Base-by-base conservation (phyloP, 169 alveolate species). In the Plasmodium gaboni region DNA sequence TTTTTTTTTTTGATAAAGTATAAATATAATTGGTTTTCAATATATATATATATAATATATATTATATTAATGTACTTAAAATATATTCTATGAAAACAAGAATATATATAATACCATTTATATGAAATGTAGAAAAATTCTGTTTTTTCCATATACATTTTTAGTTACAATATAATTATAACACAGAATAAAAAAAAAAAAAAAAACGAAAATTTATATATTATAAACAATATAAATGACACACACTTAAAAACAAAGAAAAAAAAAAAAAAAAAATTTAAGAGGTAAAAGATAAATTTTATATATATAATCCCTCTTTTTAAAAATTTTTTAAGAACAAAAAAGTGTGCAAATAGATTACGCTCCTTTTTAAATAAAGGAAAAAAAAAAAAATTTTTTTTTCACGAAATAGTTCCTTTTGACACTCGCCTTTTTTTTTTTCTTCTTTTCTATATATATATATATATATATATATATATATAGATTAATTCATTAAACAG, bases 281-380 rank as follows among this genome's bases (percentile, higher is more conserved):
- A 64, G 24, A 60, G n/a, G 17, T 60, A 60, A 9, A n/a, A 60
- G 22, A 26, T 51, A 60, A 44, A 53, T 72, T 28, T 19, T 57
- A 7, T 55, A 32, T 32, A 32, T 32, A 32, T 32, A 32, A 32
- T 32, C 44, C 44, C 44, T 32, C 8, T 32, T 59, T 60, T 50
- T 46, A 74, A 64, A 32, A 32, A 32, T 5, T 1, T 32, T 32
- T 42, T 74, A 67, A 74, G 67, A 74, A 63, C 88, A 59, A 59
- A 59, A 15, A 61, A 51, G 88, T 74, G 88, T 74, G 73, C 88
- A 78, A 78, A 64, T 65, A 46, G 59, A 48, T 65, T 51, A 42
- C 89, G 73, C 76, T 57, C 78, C 61, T 59, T 57, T 46, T 51
- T 60, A 42, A 22, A 64, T 24, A 24, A 57, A 2, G 88, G 19